phyloP scores from a whole-genome alignment of 805 yeast genomes.

The Lipomyces chichibuensis region DNA sequence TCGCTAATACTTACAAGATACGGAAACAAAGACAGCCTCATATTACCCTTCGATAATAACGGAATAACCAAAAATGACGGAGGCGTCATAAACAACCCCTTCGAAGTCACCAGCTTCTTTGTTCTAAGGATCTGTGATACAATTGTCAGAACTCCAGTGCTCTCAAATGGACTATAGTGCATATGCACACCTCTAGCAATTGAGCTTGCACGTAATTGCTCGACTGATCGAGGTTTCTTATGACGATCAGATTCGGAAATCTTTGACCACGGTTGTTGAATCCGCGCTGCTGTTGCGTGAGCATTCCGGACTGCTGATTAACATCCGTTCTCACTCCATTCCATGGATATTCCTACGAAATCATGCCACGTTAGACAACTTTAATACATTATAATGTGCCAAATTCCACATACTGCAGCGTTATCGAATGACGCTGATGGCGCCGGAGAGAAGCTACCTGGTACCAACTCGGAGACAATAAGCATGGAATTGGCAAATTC shows the following conservation, averaged over 20 bases:
- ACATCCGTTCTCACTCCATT: neutral
- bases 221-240: constrained; percentile 26
- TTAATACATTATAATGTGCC: neutral
- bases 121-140: constrained; percentile 23
- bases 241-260: constrained; percentile 24
- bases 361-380: neutral
- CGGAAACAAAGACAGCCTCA: constrained; percentile 19
- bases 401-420: neutral
- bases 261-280: neutral
- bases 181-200: constrained; percentile 23
- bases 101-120: constrained; percentile 13
- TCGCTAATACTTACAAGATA: constrained; percentile 22
- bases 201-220: constrained; percentile 32
- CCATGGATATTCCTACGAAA: constrained; percentile 10
- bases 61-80: constrained; percentile 28
- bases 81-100: constrained; percentile 20
- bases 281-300: neutral
- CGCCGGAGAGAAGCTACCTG: constrained; percentile 24
- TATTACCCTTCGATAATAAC: constrained; percentile 2
- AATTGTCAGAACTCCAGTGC: neutral
- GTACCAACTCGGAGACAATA: constrained; percentile 5
- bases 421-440: constrained; percentile 12
- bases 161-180: neutral
- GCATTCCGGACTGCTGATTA: neutral
- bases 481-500: constrained; percentile 25